Percentiles rank a stretch among this genome's conserved stretches.
Conservation (phyloP, 129 eudicot species). For the Helianthus tuberosus region DNA sequence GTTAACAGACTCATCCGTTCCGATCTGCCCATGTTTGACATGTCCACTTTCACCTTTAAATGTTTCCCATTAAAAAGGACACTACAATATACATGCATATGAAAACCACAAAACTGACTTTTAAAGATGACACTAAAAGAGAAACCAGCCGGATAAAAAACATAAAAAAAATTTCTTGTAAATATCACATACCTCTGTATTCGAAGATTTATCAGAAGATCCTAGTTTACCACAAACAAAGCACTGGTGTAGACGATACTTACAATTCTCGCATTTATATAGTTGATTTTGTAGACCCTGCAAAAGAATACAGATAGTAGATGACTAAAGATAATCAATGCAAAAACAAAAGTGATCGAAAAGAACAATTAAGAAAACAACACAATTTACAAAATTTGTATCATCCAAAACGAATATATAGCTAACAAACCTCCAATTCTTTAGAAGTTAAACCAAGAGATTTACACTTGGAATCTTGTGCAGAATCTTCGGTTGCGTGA, state of each 20-base stretch:
- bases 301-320: conserved; percentile 11
- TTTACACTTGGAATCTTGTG: conserved; percentile 41
- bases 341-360: background rate
- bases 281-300: conserved; percentile 42
- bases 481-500: conserved; percentile 41
- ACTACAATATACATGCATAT: background rate
- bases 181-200: conserved; percentile 55
- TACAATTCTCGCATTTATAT: conserved; percentile 66
- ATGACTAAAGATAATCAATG: background rate
- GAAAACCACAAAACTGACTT: background rate
- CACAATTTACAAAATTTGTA: conserved; percentile 1
- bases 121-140: background rate
- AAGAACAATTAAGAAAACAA: background rate
- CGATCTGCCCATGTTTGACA: background rate
- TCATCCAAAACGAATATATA: conserved; percentile 1
- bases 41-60: background rate
- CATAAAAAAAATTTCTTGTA: background rate
- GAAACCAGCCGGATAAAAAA: background rate
- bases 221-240: conserved; percentile 70
- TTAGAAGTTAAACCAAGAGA: conserved; percentile 49
- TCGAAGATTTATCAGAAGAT: conserved; percentile 62
- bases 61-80: background rate
- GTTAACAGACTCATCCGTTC: background rate
- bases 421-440: conserved; percentile 46
- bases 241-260: conserved; percentile 67